These are phyloP conservation scores for Pseudophaeomoniella oleicola DNA, from an alignment of 2,329 filamentous ascomycete genomes.

Conservation along the genomic window DNA sequence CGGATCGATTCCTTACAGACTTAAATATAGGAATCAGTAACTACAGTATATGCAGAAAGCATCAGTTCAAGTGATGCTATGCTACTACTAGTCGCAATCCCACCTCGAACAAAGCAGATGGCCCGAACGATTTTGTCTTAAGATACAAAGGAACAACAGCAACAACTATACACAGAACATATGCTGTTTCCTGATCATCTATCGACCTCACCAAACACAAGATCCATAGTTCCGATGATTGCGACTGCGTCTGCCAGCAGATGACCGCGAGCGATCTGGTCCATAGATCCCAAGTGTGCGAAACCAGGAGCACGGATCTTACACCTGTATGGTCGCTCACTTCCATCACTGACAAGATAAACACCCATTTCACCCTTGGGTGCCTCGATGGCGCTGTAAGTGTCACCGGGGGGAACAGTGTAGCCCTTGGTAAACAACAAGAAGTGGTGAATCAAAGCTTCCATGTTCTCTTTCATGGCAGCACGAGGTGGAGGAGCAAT, in stretches of 20 bases:
- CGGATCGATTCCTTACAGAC: no score
- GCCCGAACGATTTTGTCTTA: no score
- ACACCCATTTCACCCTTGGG: conserved; percentile 99
- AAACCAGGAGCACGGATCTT: conserved; percentile 96
- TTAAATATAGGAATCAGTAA: no score
- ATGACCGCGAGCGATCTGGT: conserved; percentile 85
- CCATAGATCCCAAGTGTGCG: conserved; percentile 85
- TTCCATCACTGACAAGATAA: conserved; percentile 88
- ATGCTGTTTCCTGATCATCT: conserved; percentile 22
- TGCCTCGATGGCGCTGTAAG: conserved; percentile 96
- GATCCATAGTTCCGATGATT: conserved; percentile 51
- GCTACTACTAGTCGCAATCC: no score
- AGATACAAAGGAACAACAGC: not conserved
- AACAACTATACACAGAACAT: conserved; percentile 2
- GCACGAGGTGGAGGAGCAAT: conserved; percentile 85
- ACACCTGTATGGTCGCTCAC: conserved; percentile 90
- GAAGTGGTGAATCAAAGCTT: conserved; percentile 98
- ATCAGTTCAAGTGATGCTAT: no score
- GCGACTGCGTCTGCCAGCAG: conserved; percentile 91
- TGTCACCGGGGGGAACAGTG: conserved; percentile 90
- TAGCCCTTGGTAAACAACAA: conserved; percentile 98
- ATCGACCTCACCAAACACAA: conserved; percentile 53
- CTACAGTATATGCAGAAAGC: no score
- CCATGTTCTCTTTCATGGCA: conserved; percentile 99
- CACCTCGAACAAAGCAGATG: no score